A percentile compares a stretch with the other conserved stretches of the same genome.
phyloP scores from a whole-genome alignment of 83 land plant genomes.

The Diphasiastrum complanatum region DNA sequence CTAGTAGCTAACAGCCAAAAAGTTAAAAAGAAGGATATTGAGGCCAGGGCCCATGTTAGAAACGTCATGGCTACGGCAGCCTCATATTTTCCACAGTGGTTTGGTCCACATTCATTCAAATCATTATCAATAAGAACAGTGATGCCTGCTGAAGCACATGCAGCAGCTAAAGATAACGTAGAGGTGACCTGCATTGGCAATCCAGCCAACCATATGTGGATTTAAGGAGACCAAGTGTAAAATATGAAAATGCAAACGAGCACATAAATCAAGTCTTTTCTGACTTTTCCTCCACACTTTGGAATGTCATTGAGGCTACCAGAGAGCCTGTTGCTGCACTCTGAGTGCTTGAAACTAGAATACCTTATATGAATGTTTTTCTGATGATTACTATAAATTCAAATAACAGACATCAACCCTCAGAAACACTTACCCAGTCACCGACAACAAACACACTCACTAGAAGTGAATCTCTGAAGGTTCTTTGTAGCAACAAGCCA shows the following conservation, averaged over 20 bases:
- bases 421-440: constrained; percentile 31
- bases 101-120: constrained; percentile 33
- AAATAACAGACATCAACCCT: constrained; percentile 3
- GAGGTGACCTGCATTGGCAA: constrained; percentile 34
- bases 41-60: constrained; percentile 28
- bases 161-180: constrained; percentile 29
- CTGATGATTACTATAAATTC: background rate
- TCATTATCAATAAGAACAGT: constrained; percentile 38
- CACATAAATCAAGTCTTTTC: background rate
- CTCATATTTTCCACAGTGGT: constrained; percentile 36
- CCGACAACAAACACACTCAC: constrained; percentile 34
- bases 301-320: background rate
- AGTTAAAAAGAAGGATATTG: constrained; percentile 34
- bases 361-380: too few species aligned
- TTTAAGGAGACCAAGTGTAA: background rate
- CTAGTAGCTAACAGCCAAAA: constrained; percentile 35
- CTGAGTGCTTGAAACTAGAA: background rate
- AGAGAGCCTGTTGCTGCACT: background rate
- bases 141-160: constrained; percentile 41
- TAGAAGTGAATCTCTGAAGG: constrained; percentile 25
- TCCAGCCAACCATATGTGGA: background rate
- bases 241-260: background rate
- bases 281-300: background rate
- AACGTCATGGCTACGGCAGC: constrained; percentile 39
- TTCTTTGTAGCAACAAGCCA: constrained; percentile 27